Evolutionary conservation across 2,329 filamentous ascomycete genomes (phyloP).

Genomic region (Apiospora sp.): DNA sequence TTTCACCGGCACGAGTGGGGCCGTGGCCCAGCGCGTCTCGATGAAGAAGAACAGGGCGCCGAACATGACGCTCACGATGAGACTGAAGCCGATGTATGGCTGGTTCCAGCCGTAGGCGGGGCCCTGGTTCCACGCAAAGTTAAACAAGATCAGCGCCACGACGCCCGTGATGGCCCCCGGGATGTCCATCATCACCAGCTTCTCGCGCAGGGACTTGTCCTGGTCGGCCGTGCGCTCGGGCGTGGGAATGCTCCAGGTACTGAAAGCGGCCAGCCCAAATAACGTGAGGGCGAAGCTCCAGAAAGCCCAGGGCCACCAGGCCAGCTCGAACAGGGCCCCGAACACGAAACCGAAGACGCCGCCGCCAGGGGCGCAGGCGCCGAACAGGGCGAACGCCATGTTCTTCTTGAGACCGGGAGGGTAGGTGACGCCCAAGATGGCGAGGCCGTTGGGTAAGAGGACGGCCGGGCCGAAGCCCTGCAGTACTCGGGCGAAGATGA

Average conservation of each 20-base stretch:
- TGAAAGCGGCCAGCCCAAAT: slow-evolving; percentile 35
- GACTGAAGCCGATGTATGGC: slow-evolving; percentile 57
- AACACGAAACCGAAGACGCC: slow-evolving; percentile 42
- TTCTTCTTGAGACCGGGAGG: slow-evolving; percentile 44
- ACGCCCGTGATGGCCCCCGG: slow-evolving; percentile 49
- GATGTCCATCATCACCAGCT: slow-evolving; percentile 37
- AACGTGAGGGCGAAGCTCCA: slow-evolving; percentile 40
- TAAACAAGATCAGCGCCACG: slow-evolving; percentile 60
- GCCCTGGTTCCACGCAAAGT: slow-evolving; percentile 68
- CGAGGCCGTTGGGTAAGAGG: slow-evolving; percentile 63
- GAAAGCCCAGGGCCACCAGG: slow-evolving; percentile 44
- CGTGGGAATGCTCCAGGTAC: slow-evolving; percentile 32
- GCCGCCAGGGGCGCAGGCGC: slow-evolving; percentile 45
- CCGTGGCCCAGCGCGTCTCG: slow-evolving; percentile 53
- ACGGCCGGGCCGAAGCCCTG: slow-evolving; percentile 64
- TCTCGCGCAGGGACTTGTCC: slow-evolving; percentile 19
- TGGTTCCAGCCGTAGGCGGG: slow-evolving; percentile 59
- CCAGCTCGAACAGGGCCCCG: slow-evolving; percentile 37
- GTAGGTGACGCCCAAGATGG: slow-evolving; percentile 62
- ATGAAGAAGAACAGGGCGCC: slow-evolving; percentile 59
- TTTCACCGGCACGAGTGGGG: slow-evolving; percentile 66
- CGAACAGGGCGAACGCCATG: slow-evolving; percentile 46
- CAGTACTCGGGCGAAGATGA: slow-evolving; percentile 57
- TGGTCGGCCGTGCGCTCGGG: slow-evolving; percentile 19
- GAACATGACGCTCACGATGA: slow-evolving; percentile 60